Evolutionary conservation across 306 rosid genomes (phyloP), one percentile per base, ranked within the genome.

Genomic region (Inga laurina): DNA sequence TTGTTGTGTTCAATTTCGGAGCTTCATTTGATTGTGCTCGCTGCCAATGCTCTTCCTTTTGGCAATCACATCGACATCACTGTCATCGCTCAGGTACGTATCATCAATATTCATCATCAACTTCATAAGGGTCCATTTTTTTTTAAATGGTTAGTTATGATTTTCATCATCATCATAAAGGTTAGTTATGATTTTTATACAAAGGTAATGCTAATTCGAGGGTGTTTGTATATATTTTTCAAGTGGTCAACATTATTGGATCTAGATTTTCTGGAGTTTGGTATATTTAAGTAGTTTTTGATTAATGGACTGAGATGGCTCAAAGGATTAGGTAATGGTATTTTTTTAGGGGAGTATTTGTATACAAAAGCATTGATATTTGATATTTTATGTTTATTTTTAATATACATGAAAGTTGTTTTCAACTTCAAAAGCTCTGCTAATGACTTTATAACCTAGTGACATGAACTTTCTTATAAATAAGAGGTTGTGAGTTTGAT

Each of bases 51-150:
- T 22, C 15, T 79, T 1, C 74, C 74, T 10, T 78, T 78, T 46
- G 82, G 74, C 14, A 78, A 45, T 46, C 6, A 44, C 2, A 18
- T 35, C 34, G 74, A 78, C 48, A 66, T 78, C 39, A 78, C 82
- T 32, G 34, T 78, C 7, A 66, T 78, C 9, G 74, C 82, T 65
- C 64, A 66, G 74, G 66, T 57, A 19, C 8, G 3, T 18, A 19
- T 49, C 18, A 49, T 49, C 18, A 12, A 32, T 32, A 27, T 32
- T 32, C 1, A 10, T 46, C 1, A 46, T 54, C 61, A 54, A 54
- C 13, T 21, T 21, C 8, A 48, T 10, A 48, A 1, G 52, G 52
- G 52, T 13, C 52, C 16, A 3, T 13, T 48, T 39, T 39, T 39
- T 45, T 0, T 32, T 1, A 32, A 45, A 45, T 2, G 49, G 49